A percentile compares a stretch with the other conserved stretches of the same genome.
Evolutionary conservation across 2,329 filamentous ascomycete genomes (phyloP).

Genomic region (Onygenales sp.): DNA sequence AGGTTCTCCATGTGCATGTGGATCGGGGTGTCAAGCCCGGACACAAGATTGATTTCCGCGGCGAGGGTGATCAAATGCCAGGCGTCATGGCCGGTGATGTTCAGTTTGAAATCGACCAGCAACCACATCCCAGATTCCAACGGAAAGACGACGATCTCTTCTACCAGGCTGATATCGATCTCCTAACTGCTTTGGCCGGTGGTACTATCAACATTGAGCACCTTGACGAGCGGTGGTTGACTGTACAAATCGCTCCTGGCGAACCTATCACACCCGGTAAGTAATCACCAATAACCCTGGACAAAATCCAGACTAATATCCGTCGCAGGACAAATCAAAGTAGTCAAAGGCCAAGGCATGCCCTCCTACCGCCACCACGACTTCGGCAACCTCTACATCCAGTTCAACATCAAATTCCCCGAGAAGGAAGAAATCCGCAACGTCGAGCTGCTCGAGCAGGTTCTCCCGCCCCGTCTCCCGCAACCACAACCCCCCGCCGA

Average conservation of each 20-base stretch:
- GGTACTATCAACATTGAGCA: slow-evolving; percentile 90
- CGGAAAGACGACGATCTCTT: slow-evolving; percentile 94
- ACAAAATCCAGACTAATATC: slow-evolving; percentile 17
- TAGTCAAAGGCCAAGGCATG: slow-evolving; percentile 96
- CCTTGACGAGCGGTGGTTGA: slow-evolving; percentile 93
- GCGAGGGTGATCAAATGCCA: slow-evolving; percentile 92
- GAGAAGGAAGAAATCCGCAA: slow-evolving; percentile 60
- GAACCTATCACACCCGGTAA: slow-evolving; percentile 89
- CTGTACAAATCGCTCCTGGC: slow-evolving; percentile 82
- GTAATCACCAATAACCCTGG: slow-evolving; percentile 22
- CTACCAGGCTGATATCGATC: slow-evolving; percentile 90
- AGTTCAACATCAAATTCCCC: slow-evolving; percentile 97
- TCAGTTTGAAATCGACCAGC: slow-evolving; percentile 98
- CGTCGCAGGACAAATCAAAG: slow-evolving; percentile 69
- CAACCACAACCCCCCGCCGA: slow-evolving; percentile 64
- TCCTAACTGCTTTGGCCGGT: slow-evolving; percentile 87
- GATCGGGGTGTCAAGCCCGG: slow-evolving; percentile 89
- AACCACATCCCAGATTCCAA: slow-evolving; percentile 92
- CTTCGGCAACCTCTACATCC: slow-evolving; percentile 90
- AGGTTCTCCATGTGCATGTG: slow-evolving; percentile 96
- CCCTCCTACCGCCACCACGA: slow-evolving; percentile 92
- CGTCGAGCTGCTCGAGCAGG: slow-evolving; percentile 69
- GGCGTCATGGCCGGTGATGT: slow-evolving; percentile 92
- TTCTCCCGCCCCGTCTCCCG: slow-evolving; percentile 65
- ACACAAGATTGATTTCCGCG: slow-evolving; percentile 93